These are phyloP conservation scores for Pinguiococcus pyrenoidosus DNA, from an alignment of 108 stramenopile species.

Conservation along the genomic window DNA sequence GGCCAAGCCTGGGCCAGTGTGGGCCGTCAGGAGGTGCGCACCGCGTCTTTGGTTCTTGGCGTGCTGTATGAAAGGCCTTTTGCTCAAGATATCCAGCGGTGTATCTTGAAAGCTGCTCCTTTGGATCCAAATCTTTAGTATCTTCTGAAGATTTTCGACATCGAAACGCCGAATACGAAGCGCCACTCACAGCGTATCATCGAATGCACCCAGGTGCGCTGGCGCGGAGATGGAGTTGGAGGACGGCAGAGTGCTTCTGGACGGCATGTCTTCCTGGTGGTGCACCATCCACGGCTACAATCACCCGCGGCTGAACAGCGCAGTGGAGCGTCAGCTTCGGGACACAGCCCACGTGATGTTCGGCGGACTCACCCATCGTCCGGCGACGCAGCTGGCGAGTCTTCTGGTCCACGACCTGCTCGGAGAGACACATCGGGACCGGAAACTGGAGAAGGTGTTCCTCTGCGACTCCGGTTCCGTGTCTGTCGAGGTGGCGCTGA, in stretches of 20 bases:
- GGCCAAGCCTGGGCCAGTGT: conserved; percentile 50
- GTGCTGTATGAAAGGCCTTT: too few relatives aligned
- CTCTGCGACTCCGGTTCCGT: conserved; percentile 58
- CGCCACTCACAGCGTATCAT: conserved; percentile 44
- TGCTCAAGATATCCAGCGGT: too few relatives aligned
- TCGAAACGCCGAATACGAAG: too few relatives aligned
- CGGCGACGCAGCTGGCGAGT: conserved; percentile 41
- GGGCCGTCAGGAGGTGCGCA: too few relatives aligned
- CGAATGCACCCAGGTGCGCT: conserved; percentile 38
- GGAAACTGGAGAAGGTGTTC: conserved; percentile 53
- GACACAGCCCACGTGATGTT: conserved; percentile 73
- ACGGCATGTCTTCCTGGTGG: conserved; percentile 81
- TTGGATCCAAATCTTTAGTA: too few relatives aligned
- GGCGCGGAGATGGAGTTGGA: conserved; percentile 37
- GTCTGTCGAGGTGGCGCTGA: conserved; percentile 68
- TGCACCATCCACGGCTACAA: conserved; percentile 65
- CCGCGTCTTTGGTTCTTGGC: too few relatives aligned
- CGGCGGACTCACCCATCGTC: conserved; percentile 66
- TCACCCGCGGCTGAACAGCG: conserved; percentile 49
- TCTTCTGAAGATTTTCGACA: too few relatives aligned
- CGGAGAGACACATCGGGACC: conserved; percentile 1
- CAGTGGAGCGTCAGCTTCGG: conserved; percentile 25
- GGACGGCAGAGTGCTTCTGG: conserved; percentile 48
- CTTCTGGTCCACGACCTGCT: conserved; percentile 28
- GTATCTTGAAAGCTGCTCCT: too few relatives aligned